Evolutionary conservation across 139 green algal species (phyloP).

Genomic region (Micractinium conductrix): DNA sequence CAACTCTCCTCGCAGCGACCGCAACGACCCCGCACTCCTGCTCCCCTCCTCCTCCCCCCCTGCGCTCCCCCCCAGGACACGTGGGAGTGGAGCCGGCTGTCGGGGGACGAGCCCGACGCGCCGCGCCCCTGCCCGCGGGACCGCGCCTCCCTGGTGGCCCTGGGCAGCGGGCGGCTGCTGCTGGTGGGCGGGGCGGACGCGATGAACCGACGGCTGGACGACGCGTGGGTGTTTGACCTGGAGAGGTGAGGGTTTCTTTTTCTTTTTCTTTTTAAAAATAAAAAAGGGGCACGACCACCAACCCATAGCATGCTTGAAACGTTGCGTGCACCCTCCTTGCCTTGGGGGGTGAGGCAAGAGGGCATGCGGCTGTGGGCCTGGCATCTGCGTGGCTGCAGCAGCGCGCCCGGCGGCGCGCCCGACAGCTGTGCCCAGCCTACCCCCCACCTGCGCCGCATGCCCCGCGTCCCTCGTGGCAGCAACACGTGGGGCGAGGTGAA

Average conservation of each 20-base stretch:
- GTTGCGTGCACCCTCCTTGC: too few relatives aligned
- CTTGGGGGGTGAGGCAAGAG: too few relatives aligned
- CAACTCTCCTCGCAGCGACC: too few relatives aligned
- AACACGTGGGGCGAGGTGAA: constrained; percentile 62
- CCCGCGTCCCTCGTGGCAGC: constrained; percentile 32
- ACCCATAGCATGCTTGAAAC: too few relatives aligned
- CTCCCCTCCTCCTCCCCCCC: too few relatives aligned
- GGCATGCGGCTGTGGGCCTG: too few relatives aligned
- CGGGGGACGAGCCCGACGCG: constrained; percentile 14
- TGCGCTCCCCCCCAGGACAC: constrained; percentile 31
- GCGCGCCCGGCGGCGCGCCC: too few relatives aligned
- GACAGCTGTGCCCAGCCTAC: too few relatives aligned
- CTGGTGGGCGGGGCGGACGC: constrained; percentile 70
- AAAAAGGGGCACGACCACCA: too few relatives aligned
- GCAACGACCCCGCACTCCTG: too few relatives aligned
- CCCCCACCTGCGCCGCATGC: background rate
- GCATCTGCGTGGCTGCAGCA: too few relatives aligned
- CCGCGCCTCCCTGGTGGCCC: constrained; percentile 65
- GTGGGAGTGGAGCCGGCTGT: constrained; percentile 69
- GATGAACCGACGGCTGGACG: constrained; percentile 58
- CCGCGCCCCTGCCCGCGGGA: constrained; percentile 57
- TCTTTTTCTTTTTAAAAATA: background rate
- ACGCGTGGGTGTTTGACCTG: constrained; percentile 75
- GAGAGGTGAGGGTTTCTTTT: constrained; percentile 17
- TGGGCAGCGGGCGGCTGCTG: constrained; percentile 57